Evolutionary conservation across 2,329 filamentous ascomycete species (phyloP), one percentile per base, ranked within the genome.

Genomic region (Ceratocystis huliohia): DNA sequence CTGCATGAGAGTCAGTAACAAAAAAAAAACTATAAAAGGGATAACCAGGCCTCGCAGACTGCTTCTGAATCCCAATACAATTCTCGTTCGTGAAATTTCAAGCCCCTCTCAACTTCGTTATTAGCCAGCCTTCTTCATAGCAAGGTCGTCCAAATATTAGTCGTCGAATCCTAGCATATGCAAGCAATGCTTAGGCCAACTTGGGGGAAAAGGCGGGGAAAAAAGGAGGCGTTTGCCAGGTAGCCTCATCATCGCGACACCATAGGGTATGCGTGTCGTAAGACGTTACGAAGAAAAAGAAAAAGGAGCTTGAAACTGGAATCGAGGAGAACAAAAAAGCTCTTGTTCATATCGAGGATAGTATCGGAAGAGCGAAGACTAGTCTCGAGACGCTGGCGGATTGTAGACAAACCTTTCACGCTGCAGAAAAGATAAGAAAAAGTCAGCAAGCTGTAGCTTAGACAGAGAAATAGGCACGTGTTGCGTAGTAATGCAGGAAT

Each of bases 1-100:
- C 91, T 96, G 78, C 77, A 64, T 44, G n/a, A 30, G 45, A 56
- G 67, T 68, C 63, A 68, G 66, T 64, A 65, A 61, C 13, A 10
- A 37, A 53, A 37, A 48, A 48, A 48, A 17, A n/a, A 50, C 46
- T 8, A 50, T 2, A 17, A 50, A 10, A 50, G 20, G 15, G 61
- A 22, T 44, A 13, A 4, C 33, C 33, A 37, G 33, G 33, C 33
- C 33, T 37, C 33, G 33, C 33, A 37, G 33, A 37, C 33, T 10
- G 33, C 33, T 37, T 37, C 33, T 37, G 2, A 37, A 7, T 17
- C n/a, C 20, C 45, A 45, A 48, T 50, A 20, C 25, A 33, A 53
- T 50, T 50, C 25, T 15, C n/a, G 8, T 15, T 3, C 17, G 15
- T 8, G 10, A 50, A 37, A n/a, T 8, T 50, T 63, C 10, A 33